These are phyloP conservation scores for Curvularia hawaiiensis DNA, from an alignment of 2,329 filamentous ascomycete species.

Conservation along the genomic window DNA sequence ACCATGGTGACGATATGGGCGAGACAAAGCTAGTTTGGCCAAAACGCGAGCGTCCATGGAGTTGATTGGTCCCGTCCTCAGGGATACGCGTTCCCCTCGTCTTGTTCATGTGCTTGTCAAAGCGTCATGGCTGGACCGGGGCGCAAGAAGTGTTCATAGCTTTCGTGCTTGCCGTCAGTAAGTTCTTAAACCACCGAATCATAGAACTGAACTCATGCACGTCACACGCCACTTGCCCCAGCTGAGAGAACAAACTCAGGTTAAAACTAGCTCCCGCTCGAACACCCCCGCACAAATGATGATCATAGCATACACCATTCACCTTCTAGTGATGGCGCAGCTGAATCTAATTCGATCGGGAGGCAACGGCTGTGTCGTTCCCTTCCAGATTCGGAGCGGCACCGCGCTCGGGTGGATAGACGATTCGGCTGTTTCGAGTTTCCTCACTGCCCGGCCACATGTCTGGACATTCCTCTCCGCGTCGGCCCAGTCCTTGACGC, in stretches of 20 bases:
- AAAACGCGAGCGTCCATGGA: not conserved
- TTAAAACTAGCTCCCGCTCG: not conserved
- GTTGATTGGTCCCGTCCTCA: not conserved
- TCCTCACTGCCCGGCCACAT: not conserved
- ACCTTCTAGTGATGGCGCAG: not conserved
- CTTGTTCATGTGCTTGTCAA: not conserved
- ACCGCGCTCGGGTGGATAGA: not conserved
- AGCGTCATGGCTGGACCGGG: not conserved
- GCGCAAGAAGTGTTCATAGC: not conserved
- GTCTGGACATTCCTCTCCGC: not conserved
- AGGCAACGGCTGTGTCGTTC: not conserved
- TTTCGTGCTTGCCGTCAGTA: not conserved
- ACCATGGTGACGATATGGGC: not conserved
- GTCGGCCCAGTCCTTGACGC: not conserved
- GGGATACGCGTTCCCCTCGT: not conserved
- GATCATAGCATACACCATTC: not conserved
- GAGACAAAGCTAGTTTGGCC: not conserved
- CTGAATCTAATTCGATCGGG: not conserved
- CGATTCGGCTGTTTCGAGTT: not conserved
- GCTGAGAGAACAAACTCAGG: not conserved
- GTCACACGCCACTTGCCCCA: not conserved
- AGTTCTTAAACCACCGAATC: not conserved
- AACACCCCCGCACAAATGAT: not conserved
- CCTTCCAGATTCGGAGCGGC: not conserved
- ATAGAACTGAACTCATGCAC: not conserved